Conservation (phyloP, 2,329 filamentous ascomycete species). For the Boeremia exigua region DNA sequence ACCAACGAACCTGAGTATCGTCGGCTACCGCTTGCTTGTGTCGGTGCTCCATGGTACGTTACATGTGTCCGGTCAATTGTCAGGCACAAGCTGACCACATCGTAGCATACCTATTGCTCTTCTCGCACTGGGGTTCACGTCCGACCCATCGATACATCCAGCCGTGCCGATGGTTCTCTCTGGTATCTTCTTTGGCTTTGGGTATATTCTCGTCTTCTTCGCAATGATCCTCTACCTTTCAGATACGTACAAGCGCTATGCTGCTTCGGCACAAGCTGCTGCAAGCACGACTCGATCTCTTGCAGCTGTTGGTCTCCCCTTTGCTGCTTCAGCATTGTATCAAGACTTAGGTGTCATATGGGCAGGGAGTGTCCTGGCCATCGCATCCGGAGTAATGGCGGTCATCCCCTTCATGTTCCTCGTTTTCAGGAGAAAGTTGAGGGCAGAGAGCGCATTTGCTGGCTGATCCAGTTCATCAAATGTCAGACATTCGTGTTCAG, state of each 20-base stretch:
- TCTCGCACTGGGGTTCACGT: constrained; percentile 1
- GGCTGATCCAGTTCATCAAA: background rate
- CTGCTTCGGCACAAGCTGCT: constrained; percentile 62
- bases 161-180: constrained; percentile 45
- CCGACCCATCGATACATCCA: constrained; percentile 22
- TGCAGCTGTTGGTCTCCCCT: constrained; percentile 1
- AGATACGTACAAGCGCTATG: constrained; percentile 67
- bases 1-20: constrained; percentile 63
- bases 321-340: constrained; percentile 4
- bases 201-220: constrained; percentile 67
- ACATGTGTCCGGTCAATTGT: background rate
- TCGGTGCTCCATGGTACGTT: constrained; percentile 65
- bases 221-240: constrained; percentile 37
- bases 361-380: constrained; percentile 1
- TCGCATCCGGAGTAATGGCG: constrained; percentile 3
- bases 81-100: background rate
- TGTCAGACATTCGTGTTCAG: background rate
- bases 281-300: constrained; percentile 7
- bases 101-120: constrained; percentile 6
- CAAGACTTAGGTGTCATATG: background rate
- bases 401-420: constrained; percentile 8
- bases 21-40: constrained; percentile 70
- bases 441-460: constrained; percentile 4
- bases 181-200: constrained; percentile 58
- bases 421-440: background rate